Conservation (phyloP, 2,329 filamentous ascomycete species). For the Neonectria faginata region DNA sequence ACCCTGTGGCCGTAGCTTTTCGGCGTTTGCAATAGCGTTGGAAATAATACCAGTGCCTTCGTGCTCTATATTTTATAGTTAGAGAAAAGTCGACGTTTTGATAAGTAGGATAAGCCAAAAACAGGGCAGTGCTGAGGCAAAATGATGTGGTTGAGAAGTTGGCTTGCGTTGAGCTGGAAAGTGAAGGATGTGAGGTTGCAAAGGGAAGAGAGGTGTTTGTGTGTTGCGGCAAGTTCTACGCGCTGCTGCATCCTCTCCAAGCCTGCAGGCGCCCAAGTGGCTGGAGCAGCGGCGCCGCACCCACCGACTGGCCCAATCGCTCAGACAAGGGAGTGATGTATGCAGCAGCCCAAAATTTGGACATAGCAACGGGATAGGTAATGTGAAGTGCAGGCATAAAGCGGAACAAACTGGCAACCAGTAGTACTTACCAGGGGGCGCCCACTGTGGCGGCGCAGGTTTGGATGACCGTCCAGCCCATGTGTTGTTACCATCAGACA, state of each 20-base stretch:
- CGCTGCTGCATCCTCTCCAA: constrained; percentile 13
- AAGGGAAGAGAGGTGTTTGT: constrained; percentile 2
- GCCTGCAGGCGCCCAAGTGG: constrained; percentile 17
- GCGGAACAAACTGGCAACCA: constrained; percentile 10
- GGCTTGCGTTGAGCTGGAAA: background rate
- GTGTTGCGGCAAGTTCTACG: constrained; percentile 14
- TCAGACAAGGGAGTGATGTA: background rate
- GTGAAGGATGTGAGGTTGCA: background rate
- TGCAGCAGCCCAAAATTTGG: background rate
- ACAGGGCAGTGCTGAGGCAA: background rate
- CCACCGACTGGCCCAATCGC: background rate
- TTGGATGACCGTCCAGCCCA: constrained; percentile 65
- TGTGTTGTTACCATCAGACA: constrained; percentile 68
- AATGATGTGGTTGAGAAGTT: background rate
- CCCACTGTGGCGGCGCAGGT: constrained; percentile 58
- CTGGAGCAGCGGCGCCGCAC: constrained; percentile 4
- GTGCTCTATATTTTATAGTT: constrained; percentile 42
- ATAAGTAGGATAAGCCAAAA: constrained; percentile 3
- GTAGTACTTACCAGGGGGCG: constrained; percentile 59
- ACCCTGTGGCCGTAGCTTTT: constrained; percentile 73
- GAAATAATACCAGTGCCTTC: constrained; percentile 85
- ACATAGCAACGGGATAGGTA: background rate
- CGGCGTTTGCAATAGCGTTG: constrained; percentile 89
- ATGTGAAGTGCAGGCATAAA: background rate
- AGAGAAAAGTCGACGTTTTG: constrained; percentile 23